phyloP scores from a whole-genome alignment of 768 basidiomycete species.

The Lepiota brunneoincarnata region DNA sequence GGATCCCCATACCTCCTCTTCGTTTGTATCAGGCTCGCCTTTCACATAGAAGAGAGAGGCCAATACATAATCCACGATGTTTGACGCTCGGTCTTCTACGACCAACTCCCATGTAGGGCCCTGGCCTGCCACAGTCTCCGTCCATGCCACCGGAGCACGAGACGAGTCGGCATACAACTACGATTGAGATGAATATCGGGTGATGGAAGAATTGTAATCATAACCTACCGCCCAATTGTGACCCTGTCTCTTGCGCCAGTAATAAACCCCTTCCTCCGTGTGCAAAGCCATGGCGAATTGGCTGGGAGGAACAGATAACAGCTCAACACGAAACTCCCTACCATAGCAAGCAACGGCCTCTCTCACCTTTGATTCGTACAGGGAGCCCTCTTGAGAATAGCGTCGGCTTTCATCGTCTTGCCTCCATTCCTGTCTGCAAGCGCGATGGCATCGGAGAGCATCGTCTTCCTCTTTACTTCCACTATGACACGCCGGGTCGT shows the following conservation, averaged over 20 bases:
- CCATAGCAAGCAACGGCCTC: not conserved
- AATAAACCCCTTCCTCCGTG: conserved; percentile 1
- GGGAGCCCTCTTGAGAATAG: not conserved
- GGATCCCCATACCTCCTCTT: not conserved
- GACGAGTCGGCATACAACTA: conserved; percentile 3
- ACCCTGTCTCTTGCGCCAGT: not conserved
- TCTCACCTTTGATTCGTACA: conserved; percentile 1
- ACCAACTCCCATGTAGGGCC: not conserved
- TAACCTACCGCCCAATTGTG: not conserved
- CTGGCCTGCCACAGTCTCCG: not conserved
- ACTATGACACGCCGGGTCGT: not conserved
- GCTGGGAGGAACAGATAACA: not conserved
- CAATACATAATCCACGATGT: conserved; percentile 1
- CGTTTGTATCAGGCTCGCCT: not conserved
- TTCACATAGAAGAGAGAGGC: conserved; percentile 7
- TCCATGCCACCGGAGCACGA: conserved; percentile 4
- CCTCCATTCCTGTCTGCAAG: not conserved
- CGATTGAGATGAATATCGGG: not conserved
- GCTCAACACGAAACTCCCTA: no score
- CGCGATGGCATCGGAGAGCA: not conserved
- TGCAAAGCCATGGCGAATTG: not conserved
- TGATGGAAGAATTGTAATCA: not conserved
- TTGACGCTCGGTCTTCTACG: not conserved
- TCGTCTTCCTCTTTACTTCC: not conserved
- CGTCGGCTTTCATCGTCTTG: not conserved